phyloP scores from a whole-genome alignment of 2,329 filamentous ascomycete genomes.

The Thielaviopsis populi region DNA sequence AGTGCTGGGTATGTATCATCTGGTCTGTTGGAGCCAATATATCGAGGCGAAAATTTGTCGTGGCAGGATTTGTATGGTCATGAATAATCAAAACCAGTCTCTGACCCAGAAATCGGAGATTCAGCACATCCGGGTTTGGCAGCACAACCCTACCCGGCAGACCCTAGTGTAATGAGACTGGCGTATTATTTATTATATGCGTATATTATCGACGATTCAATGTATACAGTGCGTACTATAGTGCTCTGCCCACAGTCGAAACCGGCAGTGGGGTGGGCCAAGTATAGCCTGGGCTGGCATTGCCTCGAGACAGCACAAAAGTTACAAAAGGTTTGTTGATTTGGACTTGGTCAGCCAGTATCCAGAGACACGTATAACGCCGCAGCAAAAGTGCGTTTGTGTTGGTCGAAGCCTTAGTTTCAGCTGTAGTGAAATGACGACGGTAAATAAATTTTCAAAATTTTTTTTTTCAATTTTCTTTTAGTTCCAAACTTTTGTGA shows the following conservation, averaged over 20 bases:
- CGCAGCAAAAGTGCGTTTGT: neutral
- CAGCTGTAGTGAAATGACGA: neutral
- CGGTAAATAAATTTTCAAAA: neutral
- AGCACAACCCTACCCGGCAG: neutral
- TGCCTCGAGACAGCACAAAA: neutral
- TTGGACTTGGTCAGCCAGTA: neutral
- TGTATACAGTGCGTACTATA: neutral
- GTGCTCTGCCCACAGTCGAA: neutral
- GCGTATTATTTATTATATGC: no score
- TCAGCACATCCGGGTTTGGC: no score
- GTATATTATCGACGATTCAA: neutral
- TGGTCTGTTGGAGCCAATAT: no score
- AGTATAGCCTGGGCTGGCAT: conserved; percentile 1
- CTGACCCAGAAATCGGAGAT: no score
- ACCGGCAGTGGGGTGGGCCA: neutral
- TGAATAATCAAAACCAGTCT: no score
- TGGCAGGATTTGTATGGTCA: no score
- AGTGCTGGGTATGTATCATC: no score
- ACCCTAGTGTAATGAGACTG: neutral
- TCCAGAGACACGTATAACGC: neutral
- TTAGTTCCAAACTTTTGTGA: neutral
- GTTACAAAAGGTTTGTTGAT: neutral
- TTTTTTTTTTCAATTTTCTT: neutral
- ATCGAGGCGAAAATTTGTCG: no score
- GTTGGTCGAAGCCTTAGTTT: neutral